A percentile compares a stretch with the other conserved stretches of the same genome.
Conservation (phyloP, 441 rosid genomes). For the Breynia disticha region DNA sequence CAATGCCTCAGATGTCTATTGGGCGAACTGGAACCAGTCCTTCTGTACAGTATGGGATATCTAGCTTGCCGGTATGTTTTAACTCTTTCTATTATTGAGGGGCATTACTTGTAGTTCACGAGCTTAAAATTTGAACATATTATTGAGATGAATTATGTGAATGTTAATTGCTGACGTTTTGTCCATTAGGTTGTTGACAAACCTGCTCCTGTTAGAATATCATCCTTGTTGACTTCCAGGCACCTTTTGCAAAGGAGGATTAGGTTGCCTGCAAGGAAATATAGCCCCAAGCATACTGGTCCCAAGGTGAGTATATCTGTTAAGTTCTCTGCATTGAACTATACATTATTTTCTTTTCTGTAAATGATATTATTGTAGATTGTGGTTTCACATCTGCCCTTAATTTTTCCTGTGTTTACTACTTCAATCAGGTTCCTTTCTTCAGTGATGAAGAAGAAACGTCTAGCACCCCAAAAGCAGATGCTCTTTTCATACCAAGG, state of each 20-base stretch:
- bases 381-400: not conserved
- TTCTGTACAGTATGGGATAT: conserved; percentile 88
- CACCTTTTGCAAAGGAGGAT: conserved; percentile 74
- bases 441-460: conserved; percentile 86
- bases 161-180: not conserved
- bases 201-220: conserved; percentile 71
- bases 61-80: conserved; percentile 76
- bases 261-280: conserved; percentile 71
- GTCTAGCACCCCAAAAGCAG: conserved; percentile 81
- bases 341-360: no score
- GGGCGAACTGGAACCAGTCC: conserved; percentile 68
- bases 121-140: no score
- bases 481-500: conserved; percentile 80
- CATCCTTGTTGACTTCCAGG: conserved; percentile 72
- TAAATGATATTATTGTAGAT: not conserved
- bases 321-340: not conserved
- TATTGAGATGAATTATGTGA: no score
- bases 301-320: conserved; percentile 41
- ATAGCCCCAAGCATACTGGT: conserved; percentile 59
- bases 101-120: no score
- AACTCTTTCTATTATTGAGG: conserved; percentile 1
- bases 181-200: conserved; percentile 65
- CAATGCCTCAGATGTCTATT: conserved; percentile 81
- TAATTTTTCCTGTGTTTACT: not conserved
- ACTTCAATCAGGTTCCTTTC: conserved; percentile 70